Evolutionary conservation across 2,329 filamentous ascomycete genomes (phyloP), one percentile per base, ranked within the genome.

Genomic region (Aspergillus unguis): DNA sequence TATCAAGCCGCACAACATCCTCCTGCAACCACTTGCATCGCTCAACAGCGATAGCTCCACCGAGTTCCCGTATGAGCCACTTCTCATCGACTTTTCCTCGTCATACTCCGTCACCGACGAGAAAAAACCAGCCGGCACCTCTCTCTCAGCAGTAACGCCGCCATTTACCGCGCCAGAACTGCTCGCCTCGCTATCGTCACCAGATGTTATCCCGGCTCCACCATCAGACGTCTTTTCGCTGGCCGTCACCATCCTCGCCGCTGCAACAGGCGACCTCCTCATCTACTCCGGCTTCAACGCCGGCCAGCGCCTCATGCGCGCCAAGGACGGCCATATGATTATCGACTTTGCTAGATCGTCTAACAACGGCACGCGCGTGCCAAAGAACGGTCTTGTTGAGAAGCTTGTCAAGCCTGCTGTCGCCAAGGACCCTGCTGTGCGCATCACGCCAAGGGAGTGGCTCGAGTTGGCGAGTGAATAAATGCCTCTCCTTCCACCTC

Each of bases 81-180:
- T 77, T 0, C 72, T 71, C 17, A 69, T 70, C 2, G 75, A 77
- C 57, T 77, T 77, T 47, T 77, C 75, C 1, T 76, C 75, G 1
- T 66, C 74, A 0, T 64, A 72, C 26, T 54, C 57, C 5, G 49
- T 48, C 3, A 49, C 54, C 29, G 48, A 54, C 8, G 56, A 59
- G 40, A 53, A 54, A 47, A 59, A 50, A 41, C 44, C 40, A 6
- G 59, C 53, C 2, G 58, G 54, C 41, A 58, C 59, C 3, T 59
- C 61, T 4, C 62, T 73, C 48, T 73, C 72, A 1, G 74, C 75
- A 2, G 59, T 76, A 11, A 77, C 75, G 4, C 71, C 71, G 1
- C 74, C 74, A 1, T 77, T 76, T 46, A 71, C 74, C 1, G 75
- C 75, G 3, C 75, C 75, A 0, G 75, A 77, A 48, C 63, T 77